Percentiles rank a stretch among this genome's conserved stretches.
Evolutionary conservation across 2,329 filamentous ascomycete species (phyloP).

Genomic region (Phialophora macrospora): DNA sequence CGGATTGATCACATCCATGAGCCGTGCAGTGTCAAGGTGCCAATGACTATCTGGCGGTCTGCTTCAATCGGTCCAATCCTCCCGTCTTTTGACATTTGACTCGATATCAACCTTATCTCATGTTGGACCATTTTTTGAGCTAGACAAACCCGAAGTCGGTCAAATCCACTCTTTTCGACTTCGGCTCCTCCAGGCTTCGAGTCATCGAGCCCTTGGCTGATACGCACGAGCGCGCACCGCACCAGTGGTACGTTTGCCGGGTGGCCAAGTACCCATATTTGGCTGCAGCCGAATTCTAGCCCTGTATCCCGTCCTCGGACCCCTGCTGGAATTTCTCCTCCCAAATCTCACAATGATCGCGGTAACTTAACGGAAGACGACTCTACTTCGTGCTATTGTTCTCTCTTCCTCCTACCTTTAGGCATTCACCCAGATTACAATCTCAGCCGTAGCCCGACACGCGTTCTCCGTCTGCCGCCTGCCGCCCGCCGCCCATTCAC

Average conservation of each 20-base stretch:
- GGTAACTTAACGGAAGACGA: constrained; percentile 13
- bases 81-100: neutral
- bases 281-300: constrained; percentile 11
- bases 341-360: constrained; percentile 6
- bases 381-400: neutral
- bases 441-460: neutral
- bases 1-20: neutral
- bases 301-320: constrained; percentile 2
- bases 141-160: constrained; percentile 20
- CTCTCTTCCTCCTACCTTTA: constrained; percentile 7
- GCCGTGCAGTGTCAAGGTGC: neutral
- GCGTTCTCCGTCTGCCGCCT: constrained; percentile 5
- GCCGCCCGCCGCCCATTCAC: constrained; percentile 11
- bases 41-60: constrained; percentile 14
- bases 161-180: constrained; percentile 20
- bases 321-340: constrained; percentile 18
- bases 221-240: constrained; percentile 14
- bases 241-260: constrained; percentile 10
- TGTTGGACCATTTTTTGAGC: constrained; percentile 20
- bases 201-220: constrained; percentile 14
- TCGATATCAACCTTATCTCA: constrained; percentile 31
- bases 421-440: constrained; percentile 1
- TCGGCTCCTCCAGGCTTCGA: neutral
- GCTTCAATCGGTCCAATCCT: constrained; percentile 8
- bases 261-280: neutral